A percentile compares a stretch with the other conserved stretches of the same genome.
phyloP scores from a whole-genome alignment of 805 yeast genomes.

The Metschnikowia sp. region DNA sequence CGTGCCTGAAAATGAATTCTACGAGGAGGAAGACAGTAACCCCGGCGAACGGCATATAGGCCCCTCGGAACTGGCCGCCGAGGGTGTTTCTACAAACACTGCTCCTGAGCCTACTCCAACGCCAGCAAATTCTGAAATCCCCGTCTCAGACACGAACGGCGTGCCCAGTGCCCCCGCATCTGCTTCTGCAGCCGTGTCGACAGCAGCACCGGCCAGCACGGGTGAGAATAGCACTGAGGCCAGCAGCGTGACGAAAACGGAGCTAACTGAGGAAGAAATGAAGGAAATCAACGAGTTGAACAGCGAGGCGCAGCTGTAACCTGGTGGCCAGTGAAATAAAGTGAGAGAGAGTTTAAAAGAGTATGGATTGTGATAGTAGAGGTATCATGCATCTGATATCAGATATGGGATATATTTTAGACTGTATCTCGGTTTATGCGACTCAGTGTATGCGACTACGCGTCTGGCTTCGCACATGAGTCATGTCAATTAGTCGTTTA shows the following conservation, averaged over 20 bases:
- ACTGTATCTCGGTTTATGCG: too few species aligned
- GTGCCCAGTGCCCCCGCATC: background rate
- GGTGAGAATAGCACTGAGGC: background rate
- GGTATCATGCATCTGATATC: too few species aligned
- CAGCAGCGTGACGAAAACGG: constrained; percentile 2
- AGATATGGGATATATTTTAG: too few species aligned
- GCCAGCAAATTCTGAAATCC: too few species aligned
- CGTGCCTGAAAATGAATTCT: constrained; percentile 75
- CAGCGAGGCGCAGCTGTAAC: constrained; percentile 8
- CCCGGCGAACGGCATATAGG: constrained; percentile 32
- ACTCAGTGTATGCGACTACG: too few species aligned
- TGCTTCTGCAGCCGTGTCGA: background rate
- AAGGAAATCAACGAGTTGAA: constrained; percentile 37
- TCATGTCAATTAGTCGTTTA: too few species aligned
- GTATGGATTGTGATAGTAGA: too few species aligned
- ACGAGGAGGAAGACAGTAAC: constrained; percentile 57
- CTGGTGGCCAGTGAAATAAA: too few species aligned
- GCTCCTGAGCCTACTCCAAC: background rate
- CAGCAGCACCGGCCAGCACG: background rate
- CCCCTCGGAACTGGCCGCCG: constrained; percentile 1
- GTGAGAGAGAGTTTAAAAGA: too few species aligned
- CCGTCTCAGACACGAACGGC: too few species aligned
- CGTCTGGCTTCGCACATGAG: too few species aligned
- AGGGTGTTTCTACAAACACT: background rate
- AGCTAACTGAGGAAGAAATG: constrained; percentile 36